Base-by-base conservation (phyloP, 2,329 filamentous ascomycete genomes). In the Hymenotorrendiella dingleyae region DNA sequence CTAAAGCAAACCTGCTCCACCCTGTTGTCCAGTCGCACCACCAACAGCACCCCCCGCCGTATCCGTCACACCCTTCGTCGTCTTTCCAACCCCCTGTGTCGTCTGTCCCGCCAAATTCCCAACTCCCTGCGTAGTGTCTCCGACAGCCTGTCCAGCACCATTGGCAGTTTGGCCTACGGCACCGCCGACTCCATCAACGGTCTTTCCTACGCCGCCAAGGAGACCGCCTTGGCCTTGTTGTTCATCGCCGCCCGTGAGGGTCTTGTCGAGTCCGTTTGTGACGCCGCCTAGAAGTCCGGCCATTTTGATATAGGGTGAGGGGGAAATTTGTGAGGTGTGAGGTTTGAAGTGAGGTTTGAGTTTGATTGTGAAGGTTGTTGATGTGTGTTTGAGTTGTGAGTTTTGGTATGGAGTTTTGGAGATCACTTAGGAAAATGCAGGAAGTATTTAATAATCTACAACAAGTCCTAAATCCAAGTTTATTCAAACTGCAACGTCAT, bases 231-330 rank as follows among this genome's bases (percentile, higher is more conserved):
- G 60, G 28, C 62, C 62, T 21, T 65, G 40, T 16, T 59, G 57
- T 46, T 66, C 56, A 23, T 65, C 61, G 41, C 62, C 64, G 30
- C 64, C 64, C 14, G 64, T 65, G 36, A 66, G 56, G 32, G 64
- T 61, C 42, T 62, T 65, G 48, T 65, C 61, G 43, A 65, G 52
- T 27, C 55, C 54, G 45, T 62, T 60, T 38, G 61, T 59, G 19
- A 64, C 46, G 33, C 57, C 55, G 48, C 63, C 63, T 36, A 66
- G 55, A 34, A 66, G 52, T 10, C 64, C 64, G 19, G 54, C 42
- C 51, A 56, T 57, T 54, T 37, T 54, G 47, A 32, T 34, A 44
- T 43, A 24, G 39, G 10, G 21, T 28, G n/a, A 19, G 30, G 19
- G 40, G 38, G 9, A 36, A 29, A 16, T 28, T 37, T 45, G 37